Conservation (phyloP, 768 basidiomycete species). For the Russula lepida region DNA sequence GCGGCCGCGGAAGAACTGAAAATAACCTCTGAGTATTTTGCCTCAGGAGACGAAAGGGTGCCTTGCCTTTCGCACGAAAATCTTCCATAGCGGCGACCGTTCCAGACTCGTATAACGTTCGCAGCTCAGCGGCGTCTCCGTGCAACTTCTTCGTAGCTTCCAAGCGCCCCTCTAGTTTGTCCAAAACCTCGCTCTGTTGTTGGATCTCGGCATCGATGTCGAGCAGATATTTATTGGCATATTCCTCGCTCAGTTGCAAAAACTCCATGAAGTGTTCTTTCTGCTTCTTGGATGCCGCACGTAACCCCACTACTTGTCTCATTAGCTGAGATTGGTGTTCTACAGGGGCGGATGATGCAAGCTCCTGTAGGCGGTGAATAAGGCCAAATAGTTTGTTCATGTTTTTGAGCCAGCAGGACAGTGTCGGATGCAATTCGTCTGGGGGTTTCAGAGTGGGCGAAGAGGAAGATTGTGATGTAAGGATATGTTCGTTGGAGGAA, state of each 20-base stretch:
- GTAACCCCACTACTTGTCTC: background rate
- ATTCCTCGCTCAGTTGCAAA: background rate
- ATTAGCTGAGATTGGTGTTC: background rate
- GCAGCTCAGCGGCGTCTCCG: background rate
- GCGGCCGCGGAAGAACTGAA: background rate
- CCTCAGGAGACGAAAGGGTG: background rate
- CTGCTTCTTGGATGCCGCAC: background rate
- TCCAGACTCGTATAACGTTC: background rate
- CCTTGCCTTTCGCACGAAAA: background rate
- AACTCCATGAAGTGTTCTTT: background rate
- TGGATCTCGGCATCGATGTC: background rate
- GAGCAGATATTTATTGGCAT: background rate
- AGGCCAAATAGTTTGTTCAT: background rate
- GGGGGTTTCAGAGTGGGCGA: background rate
- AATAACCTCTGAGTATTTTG: background rate
- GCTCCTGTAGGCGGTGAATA: background rate
- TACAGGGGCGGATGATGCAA: background rate
- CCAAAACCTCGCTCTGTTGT: background rate
- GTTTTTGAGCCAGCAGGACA: background rate
- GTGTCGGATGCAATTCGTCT: background rate
- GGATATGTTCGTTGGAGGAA: background rate
- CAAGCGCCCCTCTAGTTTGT: background rate
- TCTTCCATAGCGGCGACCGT: background rate
- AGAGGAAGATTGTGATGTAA: background rate
- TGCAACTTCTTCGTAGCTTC: background rate